phyloP scores from a whole-genome alignment of 768 basidiomycete species.

The Phylloporus sp. region DNA sequence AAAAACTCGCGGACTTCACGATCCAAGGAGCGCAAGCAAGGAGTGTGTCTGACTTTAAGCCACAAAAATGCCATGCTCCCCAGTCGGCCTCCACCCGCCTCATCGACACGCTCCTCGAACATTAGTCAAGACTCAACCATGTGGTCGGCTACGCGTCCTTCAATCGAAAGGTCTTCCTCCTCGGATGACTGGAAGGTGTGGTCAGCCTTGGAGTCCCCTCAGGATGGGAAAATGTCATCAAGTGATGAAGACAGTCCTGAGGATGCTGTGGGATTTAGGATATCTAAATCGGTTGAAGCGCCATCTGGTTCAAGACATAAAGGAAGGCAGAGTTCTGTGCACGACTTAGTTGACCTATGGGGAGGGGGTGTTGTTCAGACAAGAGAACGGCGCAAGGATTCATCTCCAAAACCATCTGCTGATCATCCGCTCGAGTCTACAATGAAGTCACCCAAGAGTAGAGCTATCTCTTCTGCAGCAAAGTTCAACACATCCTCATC shows the following conservation, averaged over 20 bases:
- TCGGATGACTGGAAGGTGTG: conserved; percentile 49
- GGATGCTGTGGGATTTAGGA: conserved; percentile 34
- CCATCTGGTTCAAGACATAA: conserved; percentile 31
- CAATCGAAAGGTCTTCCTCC: conserved; percentile 22
- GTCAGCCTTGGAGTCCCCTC: conserved; percentile 23
- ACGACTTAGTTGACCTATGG: conserved; percentile 77
- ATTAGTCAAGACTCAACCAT: conserved; percentile 6
- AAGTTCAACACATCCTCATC: conserved; percentile 23
- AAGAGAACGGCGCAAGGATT: conserved; percentile 40
- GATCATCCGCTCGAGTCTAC: conserved; percentile 13
- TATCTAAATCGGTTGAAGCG: conserved; percentile 21
- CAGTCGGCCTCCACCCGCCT: conserved; percentile 2
- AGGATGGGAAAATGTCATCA: conserved; percentile 38
- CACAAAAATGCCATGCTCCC: conserved; percentile 5
- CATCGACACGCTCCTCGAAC: conserved; percentile 8
- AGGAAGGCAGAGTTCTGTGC: conserved; percentile 74
- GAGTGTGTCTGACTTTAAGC: conserved; percentile 6
- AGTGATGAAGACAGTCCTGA: conserved; percentile 56
- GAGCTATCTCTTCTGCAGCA: conserved; percentile 13
- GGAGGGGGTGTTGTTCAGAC: conserved; percentile 47
- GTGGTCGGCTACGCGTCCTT: conserved; percentile 6
- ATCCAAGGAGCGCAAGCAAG: conserved; percentile 34
- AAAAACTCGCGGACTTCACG: conserved; percentile 23
- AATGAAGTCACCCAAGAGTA: conserved; percentile 17
- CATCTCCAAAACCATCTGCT: conserved; percentile 12